These are phyloP conservation scores for Vitis amurensis DNA, from an alignment of 164 flowering plant genomes.

Conservation along the genomic window DNA sequence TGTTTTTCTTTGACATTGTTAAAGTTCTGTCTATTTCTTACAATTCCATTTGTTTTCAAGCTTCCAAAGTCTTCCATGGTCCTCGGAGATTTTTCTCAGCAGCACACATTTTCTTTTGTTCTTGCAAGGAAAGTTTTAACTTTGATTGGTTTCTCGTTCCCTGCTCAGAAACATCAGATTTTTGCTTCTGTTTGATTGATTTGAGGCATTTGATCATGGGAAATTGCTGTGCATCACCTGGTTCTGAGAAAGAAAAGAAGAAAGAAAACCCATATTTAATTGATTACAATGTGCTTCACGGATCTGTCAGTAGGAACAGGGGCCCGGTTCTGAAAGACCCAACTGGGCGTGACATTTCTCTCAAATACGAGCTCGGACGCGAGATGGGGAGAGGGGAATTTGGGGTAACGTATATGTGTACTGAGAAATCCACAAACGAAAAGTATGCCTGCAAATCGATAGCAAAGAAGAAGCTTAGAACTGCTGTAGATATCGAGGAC, in stretches of 20 bases:
- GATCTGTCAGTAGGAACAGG: slow-evolving; percentile 27
- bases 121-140: too few relatives aligned
- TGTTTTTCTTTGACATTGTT: too few relatives aligned
- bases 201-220: slow-evolving; percentile 53
- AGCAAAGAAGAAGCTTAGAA: slow-evolving; percentile 63
- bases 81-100: neutral
- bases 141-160: neutral
- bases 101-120: neutral
- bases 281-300: slow-evolving; percentile 26
- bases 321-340: slow-evolving; percentile 50
- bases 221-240: slow-evolving; percentile 69
- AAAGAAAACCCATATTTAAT: slow-evolving; percentile 62
- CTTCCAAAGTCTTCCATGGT: neutral
- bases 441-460: slow-evolving; percentile 63
- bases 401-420: slow-evolving; percentile 58
- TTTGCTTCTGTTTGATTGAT: neutral
- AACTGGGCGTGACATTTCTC: slow-evolving; percentile 40
- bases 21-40: too few relatives aligned
- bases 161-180: neutral
- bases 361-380: slow-evolving; percentile 44
- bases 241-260: slow-evolving; percentile 25
- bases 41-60: too few relatives aligned
- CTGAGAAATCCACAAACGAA: slow-evolving; percentile 30
- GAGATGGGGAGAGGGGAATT: slow-evolving; percentile 75
- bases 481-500: slow-evolving; percentile 66